These are phyloP conservation scores for Aphanomyces cochlioides DNA, from an alignment of 352 stramenopile genomes.

Conservation along the genomic window DNA sequence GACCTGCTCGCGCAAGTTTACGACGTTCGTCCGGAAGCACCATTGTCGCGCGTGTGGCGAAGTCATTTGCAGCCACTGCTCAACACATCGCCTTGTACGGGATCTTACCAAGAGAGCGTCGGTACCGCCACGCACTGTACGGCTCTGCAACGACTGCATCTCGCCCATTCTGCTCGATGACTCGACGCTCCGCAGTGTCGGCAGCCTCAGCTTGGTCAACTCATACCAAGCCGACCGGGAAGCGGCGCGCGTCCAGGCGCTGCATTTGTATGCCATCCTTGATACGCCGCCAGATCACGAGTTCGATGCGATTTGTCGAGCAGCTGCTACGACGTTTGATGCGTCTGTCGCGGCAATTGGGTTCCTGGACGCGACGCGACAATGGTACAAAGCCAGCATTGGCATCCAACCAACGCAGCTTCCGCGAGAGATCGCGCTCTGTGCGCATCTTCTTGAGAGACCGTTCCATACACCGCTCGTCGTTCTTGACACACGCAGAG, in stretches of 20 bases:
- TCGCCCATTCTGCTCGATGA: conserved; percentile 43
- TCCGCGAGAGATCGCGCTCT: conserved; percentile 64
- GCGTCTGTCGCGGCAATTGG: conserved; percentile 59
- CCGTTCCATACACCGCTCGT: conserved; percentile 52
- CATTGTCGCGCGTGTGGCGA: conserved; percentile 78
- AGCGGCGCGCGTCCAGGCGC: conserved; percentile 29
- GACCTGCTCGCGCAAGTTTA: conserved; percentile 72
- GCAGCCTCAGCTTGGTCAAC: neutral
- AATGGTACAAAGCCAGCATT: conserved; percentile 74
- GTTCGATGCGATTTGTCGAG: conserved; percentile 69
- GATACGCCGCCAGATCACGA: conserved; percentile 48
- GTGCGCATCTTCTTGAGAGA: conserved; percentile 42
- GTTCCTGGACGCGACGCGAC: conserved; percentile 52
- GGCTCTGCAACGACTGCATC: conserved; percentile 78
- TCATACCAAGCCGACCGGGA: conserved; percentile 2
- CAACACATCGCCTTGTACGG: conserved; percentile 51
- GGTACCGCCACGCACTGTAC: conserved; percentile 38
- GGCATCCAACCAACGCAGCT: conserved; percentile 61
- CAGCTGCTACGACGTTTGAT: conserved; percentile 55
- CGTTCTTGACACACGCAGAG: conserved; percentile 76
- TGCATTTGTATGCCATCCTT: conserved; percentile 45
- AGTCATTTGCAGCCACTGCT: conserved; percentile 76
- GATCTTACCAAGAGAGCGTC: conserved; percentile 4
- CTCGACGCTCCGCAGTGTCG: neutral
- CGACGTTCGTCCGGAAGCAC: conserved; percentile 69